These are phyloP conservation scores for Fusarium drepaniforme DNA, from an alignment of 2,329 filamentous ascomycete genomes.

Conservation along the genomic window DNA sequence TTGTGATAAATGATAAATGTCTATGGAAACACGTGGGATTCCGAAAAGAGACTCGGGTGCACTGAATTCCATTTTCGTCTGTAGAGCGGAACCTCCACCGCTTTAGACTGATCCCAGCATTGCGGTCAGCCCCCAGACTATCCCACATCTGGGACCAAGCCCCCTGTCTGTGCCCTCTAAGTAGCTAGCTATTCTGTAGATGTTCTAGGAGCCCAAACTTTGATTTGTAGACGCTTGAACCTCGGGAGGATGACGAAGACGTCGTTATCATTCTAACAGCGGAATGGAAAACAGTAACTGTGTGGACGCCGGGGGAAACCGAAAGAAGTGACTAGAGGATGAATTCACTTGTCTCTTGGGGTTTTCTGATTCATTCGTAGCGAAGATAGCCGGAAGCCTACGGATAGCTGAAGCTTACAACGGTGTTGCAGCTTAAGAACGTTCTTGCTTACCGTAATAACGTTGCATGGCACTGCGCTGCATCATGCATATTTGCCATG, in stretches of 20 bases:
- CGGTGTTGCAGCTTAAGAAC: neutral
- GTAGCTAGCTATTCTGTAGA: neutral
- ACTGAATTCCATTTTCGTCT: neutral
- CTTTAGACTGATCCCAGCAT: neutral
- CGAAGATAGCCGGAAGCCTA: neutral
- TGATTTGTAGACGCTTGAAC: neutral
- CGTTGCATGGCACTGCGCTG: neutral
- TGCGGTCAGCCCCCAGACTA: neutral
- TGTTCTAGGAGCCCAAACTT: neutral
- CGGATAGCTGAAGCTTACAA: neutral
- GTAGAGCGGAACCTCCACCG: neutral
- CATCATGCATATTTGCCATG: neutral
- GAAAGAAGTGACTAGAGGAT: neutral
- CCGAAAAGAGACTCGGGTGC: neutral
- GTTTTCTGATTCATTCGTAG: neutral
- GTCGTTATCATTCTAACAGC: neutral
- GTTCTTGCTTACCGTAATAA: neutral
- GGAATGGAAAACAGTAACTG: neutral
- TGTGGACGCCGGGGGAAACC: rapidly evolving
- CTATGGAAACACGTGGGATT: neutral
- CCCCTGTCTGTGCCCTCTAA: neutral
- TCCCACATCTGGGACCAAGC: neutral
- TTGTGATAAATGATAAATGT: neutral
- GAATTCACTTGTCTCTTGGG: neutral
- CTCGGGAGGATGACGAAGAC: neutral